Evolutionary conservation across 331 rosid genomes (phyloP), one percentile per base, ranked within the genome.

Genomic region (Telfairia occidentalis): DNA sequence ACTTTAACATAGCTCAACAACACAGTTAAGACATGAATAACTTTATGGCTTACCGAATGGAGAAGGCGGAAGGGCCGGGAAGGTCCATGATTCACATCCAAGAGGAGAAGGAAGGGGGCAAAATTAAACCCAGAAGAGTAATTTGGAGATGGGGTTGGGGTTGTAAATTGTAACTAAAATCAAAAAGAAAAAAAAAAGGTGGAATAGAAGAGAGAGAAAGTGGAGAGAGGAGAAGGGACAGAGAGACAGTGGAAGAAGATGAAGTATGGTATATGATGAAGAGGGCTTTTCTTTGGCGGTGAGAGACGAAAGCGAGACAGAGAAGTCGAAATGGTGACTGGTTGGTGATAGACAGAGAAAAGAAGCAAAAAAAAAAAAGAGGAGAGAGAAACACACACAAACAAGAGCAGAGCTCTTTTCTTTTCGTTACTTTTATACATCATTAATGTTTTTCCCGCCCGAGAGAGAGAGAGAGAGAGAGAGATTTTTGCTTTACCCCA

Each of bases 1-100:
- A 45, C 0, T 8, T 2, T 19, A 66, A 7, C 70, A 10, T n/a
- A 15, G 6, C 15, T 7, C 5, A 63, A 1, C 40, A 43, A 43
- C 49, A 43, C n/a, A 13, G 9, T 28, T 59, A 59, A 29, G 23
- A 59, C 23, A 50, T 37, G 5, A 16, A 3, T 5, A 12, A 13
- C 75, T n/a, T n/a, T n/a, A n/a, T n/a, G n/a, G n/a, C n/a, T 57
- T 45, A 91, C 98, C 98, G 86, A 81, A 94, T 94, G 77, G 92
- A 91, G 89, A 94, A 94, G 80, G 96, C 87, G 74, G 86, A 79
- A 76, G 70, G n/a, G n/a, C n/a, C 77, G 49, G 87, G 65, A 78
- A 79, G 78, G 21, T 84, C 94, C 98, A 94, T 94, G 85, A 81
- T 82, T 30, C 1, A 21, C 64, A 59, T 29, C 29, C 63, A 64